phyloP scores from a whole-genome alignment of 805 yeast genomes.

The Yarrowia divulgata region DNA sequence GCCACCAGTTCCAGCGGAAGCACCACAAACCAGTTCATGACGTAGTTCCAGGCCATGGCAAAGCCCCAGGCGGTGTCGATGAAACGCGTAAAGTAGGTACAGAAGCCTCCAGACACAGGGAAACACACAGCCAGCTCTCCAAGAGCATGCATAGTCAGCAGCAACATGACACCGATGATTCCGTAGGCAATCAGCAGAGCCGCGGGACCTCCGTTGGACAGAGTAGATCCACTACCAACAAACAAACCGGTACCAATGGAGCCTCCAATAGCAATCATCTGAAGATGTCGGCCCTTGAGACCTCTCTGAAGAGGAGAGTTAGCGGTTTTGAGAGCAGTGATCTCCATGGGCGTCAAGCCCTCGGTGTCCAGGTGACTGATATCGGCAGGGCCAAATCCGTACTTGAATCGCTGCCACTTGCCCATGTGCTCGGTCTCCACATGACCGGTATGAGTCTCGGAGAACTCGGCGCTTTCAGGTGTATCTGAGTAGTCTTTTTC shows the following conservation, averaged over 20 bases:
- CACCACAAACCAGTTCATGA: constrained; percentile 61
- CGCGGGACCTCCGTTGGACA: constrained; percentile 60
- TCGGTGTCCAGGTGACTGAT: constrained; percentile 49
- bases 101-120: constrained; percentile 65
- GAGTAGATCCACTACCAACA: constrained; percentile 60
- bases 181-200: constrained; percentile 66
- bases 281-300: constrained; percentile 54
- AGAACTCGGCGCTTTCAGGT: not conserved
- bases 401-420: constrained; percentile 52
- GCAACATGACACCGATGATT: constrained; percentile 68
- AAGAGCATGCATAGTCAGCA: constrained; percentile 66
- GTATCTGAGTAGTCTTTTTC: constrained; percentile 11
- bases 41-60: constrained; percentile 73
- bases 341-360: constrained; percentile 50
- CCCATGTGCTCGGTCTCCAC: constrained; percentile 18
- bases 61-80: constrained; percentile 69
- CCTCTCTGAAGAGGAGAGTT: constrained; percentile 62
- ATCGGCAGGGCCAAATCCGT: constrained; percentile 57
- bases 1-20: constrained; percentile 55
- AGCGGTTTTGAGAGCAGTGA: constrained; percentile 54
- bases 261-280: constrained; percentile 30
- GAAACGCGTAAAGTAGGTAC: constrained; percentile 62
- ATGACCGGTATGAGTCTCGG: constrained; percentile 2
- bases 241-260: constrained; percentile 81
- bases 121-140: constrained; percentile 74